Conservation (phyloP, 2,329 filamentous ascomycete genomes). For the Xylariales sp. region DNA sequence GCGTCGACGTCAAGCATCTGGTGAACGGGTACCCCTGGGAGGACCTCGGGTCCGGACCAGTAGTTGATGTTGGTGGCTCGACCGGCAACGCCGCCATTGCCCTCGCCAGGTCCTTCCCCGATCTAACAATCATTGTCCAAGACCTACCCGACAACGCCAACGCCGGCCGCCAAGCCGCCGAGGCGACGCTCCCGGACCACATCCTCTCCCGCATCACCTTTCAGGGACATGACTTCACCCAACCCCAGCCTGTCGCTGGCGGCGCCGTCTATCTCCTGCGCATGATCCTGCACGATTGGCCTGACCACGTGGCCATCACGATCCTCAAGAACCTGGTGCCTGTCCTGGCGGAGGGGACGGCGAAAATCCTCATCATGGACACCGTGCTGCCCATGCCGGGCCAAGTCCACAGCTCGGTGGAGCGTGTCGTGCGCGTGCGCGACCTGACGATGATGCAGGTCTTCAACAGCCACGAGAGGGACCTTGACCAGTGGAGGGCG, state of each 20-base stretch:
- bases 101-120: not conserved
- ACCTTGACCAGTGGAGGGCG: too few species aligned
- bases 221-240: not conserved
- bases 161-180: not conserved
- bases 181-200: too few species aligned
- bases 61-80: not conserved
- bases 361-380: not conserved
- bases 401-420: too few species aligned
- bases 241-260: conserved; percentile 30
- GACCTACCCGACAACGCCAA: not conserved
- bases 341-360: not conserved
- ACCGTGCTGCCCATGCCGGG: not conserved
- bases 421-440: too few species aligned
- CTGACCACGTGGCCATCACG: conserved; percentile 27
- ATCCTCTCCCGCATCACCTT: not conserved
- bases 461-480: too few species aligned
- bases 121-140: not conserved
- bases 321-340: conserved; percentile 22
- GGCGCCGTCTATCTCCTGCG: conserved; percentile 37
- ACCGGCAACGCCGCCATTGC: not conserved
- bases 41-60: not conserved
- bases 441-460: too few species aligned
- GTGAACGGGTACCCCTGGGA: not conserved
- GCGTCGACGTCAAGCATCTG: not conserved
- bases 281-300: conserved; percentile 41